Percentiles rank a stretch among this genome's conserved stretches.
These are phyloP conservation scores for Aspergillus sp. DNA, from an alignment of 2,329 filamentous ascomycete species.

Conservation along the genomic window DNA sequence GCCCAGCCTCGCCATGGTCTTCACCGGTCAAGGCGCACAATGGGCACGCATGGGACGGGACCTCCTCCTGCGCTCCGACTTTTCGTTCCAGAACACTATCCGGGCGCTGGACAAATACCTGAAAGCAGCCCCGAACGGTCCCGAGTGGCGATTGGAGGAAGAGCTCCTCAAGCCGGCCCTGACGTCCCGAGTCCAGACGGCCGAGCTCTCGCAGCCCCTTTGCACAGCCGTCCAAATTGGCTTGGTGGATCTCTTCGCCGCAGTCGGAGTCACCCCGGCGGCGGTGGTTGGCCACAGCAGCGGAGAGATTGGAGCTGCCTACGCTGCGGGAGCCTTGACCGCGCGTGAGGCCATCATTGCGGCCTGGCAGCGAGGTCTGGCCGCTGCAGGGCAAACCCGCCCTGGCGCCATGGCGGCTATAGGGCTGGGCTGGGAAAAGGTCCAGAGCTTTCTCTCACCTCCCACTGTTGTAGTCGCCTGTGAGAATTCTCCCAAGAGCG, in stretches of 20 bases:
- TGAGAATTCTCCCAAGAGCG: conserved; percentile 19
- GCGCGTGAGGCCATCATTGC: conserved; percentile 16
- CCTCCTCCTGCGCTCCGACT: not conserved
- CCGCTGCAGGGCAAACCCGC: conserved; percentile 12
- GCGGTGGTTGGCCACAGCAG: conserved; percentile 24
- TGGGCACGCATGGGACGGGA: conserved; percentile 22
- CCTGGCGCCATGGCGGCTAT: conserved; percentile 16
- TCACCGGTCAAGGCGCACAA: conserved; percentile 26
- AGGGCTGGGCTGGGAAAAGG: conserved; percentile 12
- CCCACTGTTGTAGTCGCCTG: conserved; percentile 18
- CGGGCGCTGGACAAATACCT: conserved; percentile 1
- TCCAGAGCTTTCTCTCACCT: conserved; percentile 4
- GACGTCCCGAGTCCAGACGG: not conserved
- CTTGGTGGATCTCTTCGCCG: conserved; percentile 15
- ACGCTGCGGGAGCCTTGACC: conserved; percentile 14
- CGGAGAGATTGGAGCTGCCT: conserved; percentile 26
- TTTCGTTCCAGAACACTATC: conserved; percentile 10
- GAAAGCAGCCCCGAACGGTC: not conserved
- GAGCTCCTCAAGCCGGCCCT: not conserved
- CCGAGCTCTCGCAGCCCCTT: conserved; percentile 21
- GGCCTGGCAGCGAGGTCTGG: conserved; percentile 22
- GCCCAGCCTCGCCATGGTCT: conserved; percentile 17
- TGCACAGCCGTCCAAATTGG: conserved; percentile 24
- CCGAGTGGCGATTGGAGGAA: not conserved
- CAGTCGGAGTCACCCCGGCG: conserved; percentile 9